These are phyloP conservation scores for Cordyceps javanica DNA, from an alignment of 2,329 filamentous ascomycete genomes.

Conservation along the genomic window DNA sequence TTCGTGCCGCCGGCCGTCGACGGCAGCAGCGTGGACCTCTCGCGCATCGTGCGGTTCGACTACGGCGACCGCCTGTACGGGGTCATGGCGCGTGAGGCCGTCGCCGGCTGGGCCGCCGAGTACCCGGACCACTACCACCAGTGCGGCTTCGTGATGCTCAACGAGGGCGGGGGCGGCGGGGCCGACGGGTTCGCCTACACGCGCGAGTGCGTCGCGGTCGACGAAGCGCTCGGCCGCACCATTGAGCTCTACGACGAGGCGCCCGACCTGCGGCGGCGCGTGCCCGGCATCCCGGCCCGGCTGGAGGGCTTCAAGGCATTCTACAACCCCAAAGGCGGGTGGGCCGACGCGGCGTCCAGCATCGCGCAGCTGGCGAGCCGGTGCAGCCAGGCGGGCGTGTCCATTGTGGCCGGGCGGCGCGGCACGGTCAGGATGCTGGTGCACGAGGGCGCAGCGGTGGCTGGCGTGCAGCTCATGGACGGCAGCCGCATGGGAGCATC, in stretches of 20 bases:
- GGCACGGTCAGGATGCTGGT: conserved; percentile 23
- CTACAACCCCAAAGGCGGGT: conserved; percentile 25
- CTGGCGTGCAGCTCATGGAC: conserved; percentile 21
- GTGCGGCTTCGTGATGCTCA: conserved; percentile 28
- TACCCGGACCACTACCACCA: conserved; percentile 26
- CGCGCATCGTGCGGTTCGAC: conserved; percentile 42
- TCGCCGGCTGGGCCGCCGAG: conserved; percentile 21
- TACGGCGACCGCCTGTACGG: conserved; percentile 60
- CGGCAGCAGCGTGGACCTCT: conserved; percentile 35
- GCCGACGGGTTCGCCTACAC: conserved; percentile 18
- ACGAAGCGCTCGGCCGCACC: conserved; percentile 15
- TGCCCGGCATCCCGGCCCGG: conserved; percentile 18
- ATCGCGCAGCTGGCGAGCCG: conserved; percentile 21
- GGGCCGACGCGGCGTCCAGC: conserved; percentile 26
- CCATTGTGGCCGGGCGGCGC: conserved; percentile 25
- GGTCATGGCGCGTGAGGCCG: conserved; percentile 41
- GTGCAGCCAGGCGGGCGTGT: conserved; percentile 25
- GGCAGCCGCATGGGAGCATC: conserved; percentile 45
- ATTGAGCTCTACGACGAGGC: conserved; percentile 23
- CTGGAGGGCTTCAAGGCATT: conserved; percentile 21
- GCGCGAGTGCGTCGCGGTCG: conserved; percentile 16
- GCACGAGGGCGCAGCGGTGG: conserved; percentile 10
- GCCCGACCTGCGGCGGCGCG: conserved; percentile 11
- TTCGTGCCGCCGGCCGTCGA: conserved; percentile 30
- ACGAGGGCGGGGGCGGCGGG: background rate